phyloP scores from a whole-genome alignment of 2,329 filamentous ascomycete genomes.

The Capronia americana region DNA sequence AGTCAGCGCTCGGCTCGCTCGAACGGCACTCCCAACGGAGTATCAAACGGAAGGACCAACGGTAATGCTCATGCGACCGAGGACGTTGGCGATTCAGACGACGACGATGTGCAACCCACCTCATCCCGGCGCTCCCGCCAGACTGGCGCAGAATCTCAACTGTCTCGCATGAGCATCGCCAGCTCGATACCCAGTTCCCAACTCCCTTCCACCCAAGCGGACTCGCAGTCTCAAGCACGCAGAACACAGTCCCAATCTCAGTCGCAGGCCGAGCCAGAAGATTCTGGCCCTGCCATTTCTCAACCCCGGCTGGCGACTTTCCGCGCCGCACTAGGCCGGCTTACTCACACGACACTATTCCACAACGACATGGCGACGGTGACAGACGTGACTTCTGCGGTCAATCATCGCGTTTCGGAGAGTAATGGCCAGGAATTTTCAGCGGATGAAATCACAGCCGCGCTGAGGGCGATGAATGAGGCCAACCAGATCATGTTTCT shows the following conservation, averaged over 20 bases:
- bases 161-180: slow-evolving; percentile 65
- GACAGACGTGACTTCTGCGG: slow-evolving; percentile 73
- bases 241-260: slow-evolving; percentile 53
- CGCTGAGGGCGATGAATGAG: slow-evolving; percentile 79
- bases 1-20: slow-evolving; percentile 37
- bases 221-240: slow-evolving; percentile 44
- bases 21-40: slow-evolving; percentile 46
- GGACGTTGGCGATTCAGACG: slow-evolving; percentile 54
- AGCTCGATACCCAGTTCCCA: slow-evolving; percentile 83
- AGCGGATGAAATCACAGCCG: slow-evolving; percentile 74
- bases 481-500: slow-evolving; percentile 86
- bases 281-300: slow-evolving; percentile 78
- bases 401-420: slow-evolving; percentile 70
- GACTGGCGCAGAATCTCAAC: slow-evolving; percentile 50
- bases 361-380: slow-evolving; percentile 82
- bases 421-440: slow-evolving; percentile 67
- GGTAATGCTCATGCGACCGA: slow-evolving; percentile 54
- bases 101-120: slow-evolving; percentile 58
- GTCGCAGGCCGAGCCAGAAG: slow-evolving; percentile 64
- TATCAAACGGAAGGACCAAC: slow-evolving; percentile 50
- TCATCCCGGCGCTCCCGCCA: slow-evolving; percentile 47
- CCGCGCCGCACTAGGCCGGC: slow-evolving; percentile 78
- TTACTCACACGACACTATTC: slow-evolving; percentile 84
- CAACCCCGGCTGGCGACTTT: slow-evolving; percentile 73
- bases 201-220: slow-evolving; percentile 54